Base-by-base conservation (phyloP, 805 yeast genomes). In the Naumovozyma dairenensis region DNA sequence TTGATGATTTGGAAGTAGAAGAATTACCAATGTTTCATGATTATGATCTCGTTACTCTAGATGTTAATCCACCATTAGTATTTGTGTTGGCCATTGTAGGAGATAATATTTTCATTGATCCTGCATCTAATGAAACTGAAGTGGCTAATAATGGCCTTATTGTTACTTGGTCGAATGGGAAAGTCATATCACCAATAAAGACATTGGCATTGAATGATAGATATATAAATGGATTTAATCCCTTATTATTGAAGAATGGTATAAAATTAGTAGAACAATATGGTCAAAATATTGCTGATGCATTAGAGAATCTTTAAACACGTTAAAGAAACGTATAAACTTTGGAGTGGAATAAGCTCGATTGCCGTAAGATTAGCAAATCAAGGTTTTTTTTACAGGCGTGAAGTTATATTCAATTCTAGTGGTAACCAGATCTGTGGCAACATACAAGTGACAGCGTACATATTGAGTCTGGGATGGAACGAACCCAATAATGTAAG, bases 11-110 rank as follows among this genome's bases (percentile, higher is more conserved):
- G 21, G 77, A 76, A 38, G 72, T 84, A 15, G 94, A 80, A 52
- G 96, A 87, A 55, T 78, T 82, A 42, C 96, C 96, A 1, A 80
- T 84, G 0, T 87, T 89, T 48, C 77, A 87, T 26, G 96, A 87
- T 49, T 94, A 85, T 45, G 69, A 64, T 41, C 44, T 89, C 81
- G 87, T 79, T 66, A 48, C 64, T 62, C 39, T 73, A 78, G 18
- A 65, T 44, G 35, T 67, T 50, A 25, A 73, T 57, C 67, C 71
- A 29, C 94, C 96, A 0, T 57, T 89, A 13, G 61, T 83, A 25
- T 74, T 92, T 45, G 73, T 89, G 0, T 59, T 80, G 18, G 94
- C 94, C 0, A 63, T 81, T 5, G 72, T 84, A 1, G 94, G 89
- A 1, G 50, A 63, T 10, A 74, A 75, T 36, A 63, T 69, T 33